Evolutionary conservation across 192 early-diverging fungal genomes (phyloP), one percentile per base, ranked within the genome.

Genomic region (Coemansia sp.): DNA sequence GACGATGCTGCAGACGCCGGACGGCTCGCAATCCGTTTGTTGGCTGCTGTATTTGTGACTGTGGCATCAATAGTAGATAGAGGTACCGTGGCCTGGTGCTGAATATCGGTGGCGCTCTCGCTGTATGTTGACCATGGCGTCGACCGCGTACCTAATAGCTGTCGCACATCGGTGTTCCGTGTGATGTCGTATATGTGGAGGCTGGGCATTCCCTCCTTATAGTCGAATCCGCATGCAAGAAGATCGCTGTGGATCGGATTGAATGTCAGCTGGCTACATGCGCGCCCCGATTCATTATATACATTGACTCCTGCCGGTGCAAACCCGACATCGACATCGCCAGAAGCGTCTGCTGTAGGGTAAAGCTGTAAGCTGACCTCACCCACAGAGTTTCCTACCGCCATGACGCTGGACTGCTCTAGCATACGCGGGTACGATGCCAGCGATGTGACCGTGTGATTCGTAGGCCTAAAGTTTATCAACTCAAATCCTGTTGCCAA

Each of bases 191-290:
- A 54, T 20, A 80, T 70, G 2, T 58, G 61, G 19, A 80, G 64
- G 54, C 77, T 71, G 29, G 67, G 48, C 28, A 31, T 52, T 20
- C 72, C 67, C 25, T 80, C 77, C 27, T 47, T 56, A 41, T 65
- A 59, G 55, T 80, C 77, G 41, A 80, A 80, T 1, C 77, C 77
- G 22, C 72, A 70, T 2, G 77, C 77, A 13, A 80, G 54, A 59
- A 67, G 38, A 62, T 80, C 67, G 31, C 44, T 64, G 40, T 70
- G 68, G 13, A 47, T 45, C 0, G 57, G 23, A n/a, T 67, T 80
- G 50, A 80, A 80, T 20, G 67, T 63, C 28, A 80, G 31, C 13
- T 64, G 63, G 14, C 65, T 72, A 34, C 67, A 63, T 23, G 36
- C 64, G 14, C 70, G 61, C 13, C 48, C 66, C 0, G 65, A 64